phyloP scores from a whole-genome alignment of 768 basidiomycete species.

The Boletus reticuloceps region DNA sequence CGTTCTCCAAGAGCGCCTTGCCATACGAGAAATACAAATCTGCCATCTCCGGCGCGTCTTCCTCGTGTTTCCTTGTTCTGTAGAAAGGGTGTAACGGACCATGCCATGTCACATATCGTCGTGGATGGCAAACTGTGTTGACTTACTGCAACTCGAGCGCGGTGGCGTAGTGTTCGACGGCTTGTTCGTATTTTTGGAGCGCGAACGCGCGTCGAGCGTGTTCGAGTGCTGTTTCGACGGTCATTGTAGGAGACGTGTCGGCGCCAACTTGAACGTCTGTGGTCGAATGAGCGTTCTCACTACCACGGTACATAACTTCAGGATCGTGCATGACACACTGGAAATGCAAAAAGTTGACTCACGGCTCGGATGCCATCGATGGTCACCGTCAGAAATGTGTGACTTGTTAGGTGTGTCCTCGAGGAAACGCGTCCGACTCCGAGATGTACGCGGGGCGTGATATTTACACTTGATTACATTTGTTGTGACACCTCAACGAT shows the following conservation, averaged over 20 bases:
- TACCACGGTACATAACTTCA: background rate
- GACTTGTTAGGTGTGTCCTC: no score
- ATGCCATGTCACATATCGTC: background rate
- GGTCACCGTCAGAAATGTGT: no score
- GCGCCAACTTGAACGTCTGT: background rate
- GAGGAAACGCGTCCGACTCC: conserved; percentile 4
- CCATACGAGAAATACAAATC: conserved; percentile 92
- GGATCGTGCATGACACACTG: no score
- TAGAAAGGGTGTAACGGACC: background rate
- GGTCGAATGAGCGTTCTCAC: conserved; percentile 6
- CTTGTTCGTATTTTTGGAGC: conserved; percentile 80
- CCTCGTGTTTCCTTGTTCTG: conserved; percentile 73
- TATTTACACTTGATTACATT: conserved; percentile 14
- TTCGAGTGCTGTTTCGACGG: conserved; percentile 61
- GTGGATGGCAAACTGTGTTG: background rate
- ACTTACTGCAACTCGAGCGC: conserved; percentile 84
- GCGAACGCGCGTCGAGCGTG: conserved; percentile 88
- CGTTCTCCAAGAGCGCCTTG: conserved; percentile 90
- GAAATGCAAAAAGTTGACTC: conserved; percentile 1
- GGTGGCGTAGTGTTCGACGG: conserved; percentile 78
- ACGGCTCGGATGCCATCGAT: conserved; percentile 23
- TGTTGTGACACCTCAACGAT: background rate
- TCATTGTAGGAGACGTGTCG: conserved; percentile 30
- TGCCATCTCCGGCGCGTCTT: conserved; percentile 80
- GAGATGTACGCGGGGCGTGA: conserved; percentile 11